Evolutionary conservation across 192 early-diverging fungal genomes (phyloP), one percentile per base, ranked within the genome.

Genomic region (Backusella tuberculispora): DNA sequence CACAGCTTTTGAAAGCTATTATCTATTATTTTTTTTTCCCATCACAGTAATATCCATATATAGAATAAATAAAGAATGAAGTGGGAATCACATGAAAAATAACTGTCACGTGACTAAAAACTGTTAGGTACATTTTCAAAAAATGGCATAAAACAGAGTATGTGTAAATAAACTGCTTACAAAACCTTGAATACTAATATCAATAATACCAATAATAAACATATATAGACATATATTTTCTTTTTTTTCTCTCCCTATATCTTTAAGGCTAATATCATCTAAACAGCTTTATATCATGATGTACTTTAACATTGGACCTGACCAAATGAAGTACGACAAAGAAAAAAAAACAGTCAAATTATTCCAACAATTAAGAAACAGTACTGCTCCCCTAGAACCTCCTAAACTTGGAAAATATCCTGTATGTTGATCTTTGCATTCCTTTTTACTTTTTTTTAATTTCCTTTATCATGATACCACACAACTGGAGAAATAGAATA

Each of bases 21-120:
- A 5, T 21, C 41, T 21, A n/a, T 7, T 8, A 21, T 67, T 17
- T 66, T 64, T 66, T 66, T 67, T 67, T 67, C 66, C 66, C 66
- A 67, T 67, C 66, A 67, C 38, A n/a, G 12, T 4, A 41, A 43
- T 67, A 41, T 4, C 66, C 19, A 67, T 42, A 67, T 67, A 21
- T 41, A 41, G 38, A 41, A 8, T 43, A 43, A 67, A 67, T 42
- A 19, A 12, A 5, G 21, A 21, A 9, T 42, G 66, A 67, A 38
- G 7, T 67, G n/a, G 2, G 66, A 43, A 67, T 67, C 66, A 67
- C 41, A 41, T 67, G 66, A 67, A 67, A 67, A 43, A 17, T 0
- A 10, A 9, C 19, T 9, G 4, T 43, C 41, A 60, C 21, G 53
- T 67, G 66, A 10, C 12, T 37, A 2, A n/a, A 17, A 3, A 26